Evolutionary conservation across 345 rosid species (phyloP), one percentile per base, ranked within the genome.

Genomic region (Linum trigynum): DNA sequence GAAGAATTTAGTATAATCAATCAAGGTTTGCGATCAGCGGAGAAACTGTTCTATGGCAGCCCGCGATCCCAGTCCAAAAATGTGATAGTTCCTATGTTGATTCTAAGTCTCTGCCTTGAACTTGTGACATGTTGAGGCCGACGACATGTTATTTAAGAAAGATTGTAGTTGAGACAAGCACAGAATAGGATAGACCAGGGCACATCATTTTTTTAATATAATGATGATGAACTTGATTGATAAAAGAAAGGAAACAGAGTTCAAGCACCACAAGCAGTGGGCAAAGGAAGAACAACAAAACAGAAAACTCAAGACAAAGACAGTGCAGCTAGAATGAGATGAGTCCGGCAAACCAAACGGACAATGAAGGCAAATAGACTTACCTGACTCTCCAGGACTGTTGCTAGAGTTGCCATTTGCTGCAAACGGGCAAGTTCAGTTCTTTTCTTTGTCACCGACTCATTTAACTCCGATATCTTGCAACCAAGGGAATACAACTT

Each of bases 371-470:
- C 53, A 6, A 48, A 48, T 3, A 9, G 61, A 4, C 91, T 83
- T 84, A 89, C 96, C 67, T 92, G 95, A 74, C 84, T 71, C 57
- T 84, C 87, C 1, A 84, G 74, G 74, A 92, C 79, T 61, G 79
- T 74, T 36, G 82, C 72, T 42, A 85, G 66, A 65, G 77, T 78
- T 68, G 80, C 76, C 4, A 58, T 12, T 74, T 83, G 82, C 69
- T 43, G 76, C 65, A 87, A 59, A 15, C 67, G 51, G 65, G 71
- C 79, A 51, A 87, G 79, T 69, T 87, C 87, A 36, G 69, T 67
- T 48, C 90, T 84, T 72, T 83, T 92, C 74, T 64, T 77, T 77
- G 74, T 76, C 71, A 89, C 91, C 16, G 85, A 84, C 36, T 82
- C 83, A 45, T 75, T 72, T 62, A 92, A 35, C 63, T 86, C 86